Conservation (phyloP, 306 rosid genomes). For the Castanea mollissima region DNA sequence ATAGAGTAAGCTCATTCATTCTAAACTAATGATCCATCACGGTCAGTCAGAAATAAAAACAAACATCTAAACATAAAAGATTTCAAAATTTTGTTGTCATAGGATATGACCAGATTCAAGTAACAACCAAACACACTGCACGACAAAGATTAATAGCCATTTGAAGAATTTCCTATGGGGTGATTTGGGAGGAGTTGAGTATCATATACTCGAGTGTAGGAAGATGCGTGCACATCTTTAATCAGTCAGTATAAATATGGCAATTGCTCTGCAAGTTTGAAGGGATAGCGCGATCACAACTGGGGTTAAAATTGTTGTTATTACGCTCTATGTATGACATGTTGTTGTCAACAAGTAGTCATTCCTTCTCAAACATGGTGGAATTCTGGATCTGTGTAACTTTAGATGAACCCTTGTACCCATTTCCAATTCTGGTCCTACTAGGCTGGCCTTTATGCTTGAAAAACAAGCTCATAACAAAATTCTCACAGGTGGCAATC, state of each 20-base stretch:
- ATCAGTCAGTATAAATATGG: neutral
- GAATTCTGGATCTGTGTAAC: no score
- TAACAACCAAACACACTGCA: constrained; percentile 1
- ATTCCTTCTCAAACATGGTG: no score
- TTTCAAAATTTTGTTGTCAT: neutral
- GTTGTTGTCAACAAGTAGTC: no score
- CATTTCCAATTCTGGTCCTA: neutral
- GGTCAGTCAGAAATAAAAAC: constrained; percentile 5
- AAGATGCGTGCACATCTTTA: neutral
- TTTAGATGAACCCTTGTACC: no score
- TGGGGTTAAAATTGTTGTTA: no score
- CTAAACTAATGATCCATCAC: constrained; percentile 18
- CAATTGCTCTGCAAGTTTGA: no score
- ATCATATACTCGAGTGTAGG: neutral
- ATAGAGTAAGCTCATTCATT: constrained; percentile 18
- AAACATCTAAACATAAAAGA: neutral
- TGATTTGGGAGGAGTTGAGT: neutral
- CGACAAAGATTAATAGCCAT: neutral
- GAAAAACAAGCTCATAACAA: neutral
- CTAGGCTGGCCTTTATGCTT: neutral
- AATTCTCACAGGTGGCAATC: neutral
- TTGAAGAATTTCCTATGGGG: neutral
- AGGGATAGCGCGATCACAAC: no score
- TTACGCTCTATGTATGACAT: no score
- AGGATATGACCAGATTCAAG: neutral